Base-by-base conservation (phyloP, 164 flowering plant genomes). In the Tinospora cordifolia region DNA sequence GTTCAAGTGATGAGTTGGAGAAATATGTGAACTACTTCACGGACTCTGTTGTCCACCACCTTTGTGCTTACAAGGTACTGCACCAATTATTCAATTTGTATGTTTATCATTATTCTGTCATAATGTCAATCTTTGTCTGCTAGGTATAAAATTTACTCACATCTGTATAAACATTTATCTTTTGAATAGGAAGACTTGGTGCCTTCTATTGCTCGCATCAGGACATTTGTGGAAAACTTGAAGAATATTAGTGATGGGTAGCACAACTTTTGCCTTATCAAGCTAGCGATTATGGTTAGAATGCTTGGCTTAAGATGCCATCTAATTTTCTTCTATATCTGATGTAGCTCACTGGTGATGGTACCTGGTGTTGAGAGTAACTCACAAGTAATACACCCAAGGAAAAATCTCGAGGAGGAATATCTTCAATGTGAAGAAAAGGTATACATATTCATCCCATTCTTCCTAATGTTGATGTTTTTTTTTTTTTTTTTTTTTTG, bases 1-100 rank as follows among this genome's bases (percentile, higher is more conserved):
- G 64, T 81, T 83, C 74, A 78, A 92, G 98, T 67, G 92, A 80
- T 67, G 94, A 89, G 76, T 74, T 94, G 84, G 93, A 86, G 79
- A 85, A 68, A 47, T 90, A 84, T 71, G 93, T 87, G 75, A 84
- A 78, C 30, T 89, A 86, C 75, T 91, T 87, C 80, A 79, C 78
- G 67, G 76, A 84, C 72, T 80, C 92, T 86, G 84, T 83, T 57
- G 74, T 78, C 40, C 67, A 70, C 69, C 88, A 82, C 39, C 97
- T 94, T 69, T 84, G 88, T 73, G 79, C 81, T 44, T 88, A 83
- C 74, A 83, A 84, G 89, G 89, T 86, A 71, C 40, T 64, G 13
- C 21, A 21, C 51, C 63, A 17, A 36, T 63, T 54, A 54, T 19
- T 60, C 63, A 60, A 60, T 0, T 8, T 15, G 26, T 24, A 25